Percentiles rank a stretch among this genome's conserved stretches.
phyloP scores from a whole-genome alignment of 768 basidiomycete genomes.

The Naganishia friedmannii region DNA sequence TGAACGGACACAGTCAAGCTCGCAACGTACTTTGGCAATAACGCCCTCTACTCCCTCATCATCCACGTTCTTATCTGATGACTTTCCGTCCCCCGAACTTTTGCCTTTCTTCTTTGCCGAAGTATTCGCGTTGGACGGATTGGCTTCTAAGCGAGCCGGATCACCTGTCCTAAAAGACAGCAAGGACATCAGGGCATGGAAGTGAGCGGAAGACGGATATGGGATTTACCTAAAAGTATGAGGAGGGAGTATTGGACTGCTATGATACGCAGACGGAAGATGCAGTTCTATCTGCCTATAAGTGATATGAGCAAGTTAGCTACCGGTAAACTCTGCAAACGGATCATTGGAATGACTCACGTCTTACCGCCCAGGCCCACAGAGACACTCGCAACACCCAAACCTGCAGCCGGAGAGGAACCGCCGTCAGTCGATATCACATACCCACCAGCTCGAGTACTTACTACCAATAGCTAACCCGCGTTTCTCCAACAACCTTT shows the following conservation, averaged over 20 bases:
- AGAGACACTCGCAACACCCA: slow-evolving; percentile 68
- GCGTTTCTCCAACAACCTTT: slow-evolving; percentile 79
- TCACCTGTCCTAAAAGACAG: slow-evolving; percentile 66
- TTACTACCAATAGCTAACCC: slow-evolving; percentile 71
- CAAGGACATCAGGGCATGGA: neutral
- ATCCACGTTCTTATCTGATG: neutral
- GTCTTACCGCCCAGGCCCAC: slow-evolving; percentile 90
- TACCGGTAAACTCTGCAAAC: neutral
- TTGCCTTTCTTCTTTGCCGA: slow-evolving; percentile 51
- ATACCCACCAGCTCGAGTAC: neutral
- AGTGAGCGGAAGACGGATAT: neutral
- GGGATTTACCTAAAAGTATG: slow-evolving; percentile 71
- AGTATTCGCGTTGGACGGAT: slow-evolving; percentile 48
- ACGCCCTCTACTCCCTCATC: slow-evolving; percentile 25
- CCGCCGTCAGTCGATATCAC: slow-evolving; percentile 63
- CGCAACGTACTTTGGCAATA: slow-evolving; percentile 51
- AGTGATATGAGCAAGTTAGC: neutral
- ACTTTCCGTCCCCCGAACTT: slow-evolving; percentile 27
- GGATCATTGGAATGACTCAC: slow-evolving; percentile 55
- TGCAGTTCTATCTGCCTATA: slow-evolving; percentile 79
- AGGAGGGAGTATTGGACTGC: slow-evolving; percentile 69
- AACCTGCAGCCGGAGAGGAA: slow-evolving; percentile 74
- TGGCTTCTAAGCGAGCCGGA: slow-evolving; percentile 76
- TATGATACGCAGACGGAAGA: slow-evolving; percentile 74
- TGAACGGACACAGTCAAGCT: neutral